These are phyloP conservation scores for Claviceps digitariae DNA, from an alignment of 2,329 filamentous ascomycete species.

Conservation along the genomic window DNA sequence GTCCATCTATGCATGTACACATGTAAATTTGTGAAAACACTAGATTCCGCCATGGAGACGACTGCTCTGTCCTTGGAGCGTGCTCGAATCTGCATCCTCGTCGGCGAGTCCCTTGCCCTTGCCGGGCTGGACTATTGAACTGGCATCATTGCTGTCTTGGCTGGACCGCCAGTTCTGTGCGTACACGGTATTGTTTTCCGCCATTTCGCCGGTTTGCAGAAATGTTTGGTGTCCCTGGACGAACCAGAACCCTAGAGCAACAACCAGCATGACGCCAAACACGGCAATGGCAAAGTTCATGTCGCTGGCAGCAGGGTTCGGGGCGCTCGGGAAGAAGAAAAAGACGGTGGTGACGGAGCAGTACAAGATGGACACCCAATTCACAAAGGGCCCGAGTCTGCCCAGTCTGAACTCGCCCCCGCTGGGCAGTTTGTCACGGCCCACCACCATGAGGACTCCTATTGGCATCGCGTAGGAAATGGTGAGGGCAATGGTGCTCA, in stretches of 20 bases:
- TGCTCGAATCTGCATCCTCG: background rate
- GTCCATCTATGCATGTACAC: background rate
- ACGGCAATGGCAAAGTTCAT: conserved; percentile 47
- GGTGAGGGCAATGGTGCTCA: conserved; percentile 42
- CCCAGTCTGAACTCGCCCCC: conserved; percentile 31
- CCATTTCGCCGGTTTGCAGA: conserved; percentile 11
- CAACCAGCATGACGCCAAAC: conserved; percentile 39
- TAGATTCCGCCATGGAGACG: background rate
- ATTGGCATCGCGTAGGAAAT: conserved; percentile 38
- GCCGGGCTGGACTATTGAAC: background rate
- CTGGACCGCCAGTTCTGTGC: conserved; percentile 1
- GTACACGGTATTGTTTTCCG: conserved; percentile 9
- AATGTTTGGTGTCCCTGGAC: conserved; percentile 26
- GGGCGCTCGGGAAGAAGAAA: conserved; percentile 37
- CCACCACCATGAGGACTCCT: conserved; percentile 30
- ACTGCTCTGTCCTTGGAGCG: background rate
- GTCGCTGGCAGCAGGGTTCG: conserved; percentile 30
- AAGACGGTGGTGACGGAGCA: conserved; percentile 38
- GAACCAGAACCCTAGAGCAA: conserved; percentile 37
- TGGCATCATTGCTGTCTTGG: background rate
- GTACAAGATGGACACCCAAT: conserved; percentile 37
- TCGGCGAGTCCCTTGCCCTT: background rate
- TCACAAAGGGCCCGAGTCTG: conserved; percentile 26
- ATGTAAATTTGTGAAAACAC: background rate
- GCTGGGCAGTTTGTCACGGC: conserved; percentile 37